Conservation (phyloP, 345 rosid genomes). For the Turritis glabra region DNA sequence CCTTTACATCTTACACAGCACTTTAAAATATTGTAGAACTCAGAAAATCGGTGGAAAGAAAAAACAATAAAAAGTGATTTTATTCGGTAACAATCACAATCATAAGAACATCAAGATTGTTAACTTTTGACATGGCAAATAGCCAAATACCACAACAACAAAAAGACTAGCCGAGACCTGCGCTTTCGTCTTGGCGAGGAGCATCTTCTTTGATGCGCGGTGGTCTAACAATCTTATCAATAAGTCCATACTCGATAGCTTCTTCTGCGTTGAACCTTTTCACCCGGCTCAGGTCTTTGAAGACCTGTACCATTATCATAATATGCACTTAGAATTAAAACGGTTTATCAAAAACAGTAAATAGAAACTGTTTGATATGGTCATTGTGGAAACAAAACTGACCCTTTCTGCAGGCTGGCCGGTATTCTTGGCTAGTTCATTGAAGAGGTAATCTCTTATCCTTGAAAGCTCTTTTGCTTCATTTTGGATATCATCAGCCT, state of each 20-base stretch:
- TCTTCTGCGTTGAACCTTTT: constrained; percentile 70
- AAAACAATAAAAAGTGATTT: neutral
- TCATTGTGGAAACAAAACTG: constrained; percentile 26
- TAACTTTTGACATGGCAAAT: neutral
- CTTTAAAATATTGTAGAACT: neutral
- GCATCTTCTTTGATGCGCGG: constrained; percentile 58
- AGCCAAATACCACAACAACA: neutral
- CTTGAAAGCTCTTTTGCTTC: constrained; percentile 86
- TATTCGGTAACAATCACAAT: neutral
- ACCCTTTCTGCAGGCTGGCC: constrained; percentile 86
- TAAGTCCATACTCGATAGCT: constrained; percentile 80
- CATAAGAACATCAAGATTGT: neutral
- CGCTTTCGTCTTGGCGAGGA: constrained; percentile 48
- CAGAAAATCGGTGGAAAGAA: neutral
- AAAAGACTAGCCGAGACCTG: constrained; percentile 55
- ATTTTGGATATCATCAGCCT: constrained; percentile 81
- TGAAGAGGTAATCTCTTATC: constrained; percentile 71
- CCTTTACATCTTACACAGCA: constrained; percentile 15
- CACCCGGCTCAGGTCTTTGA: constrained; percentile 59
- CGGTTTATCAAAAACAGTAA: neutral
- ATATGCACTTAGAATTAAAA: neutral
- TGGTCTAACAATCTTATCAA: constrained; percentile 73
- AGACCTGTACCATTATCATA: constrained; percentile 47
- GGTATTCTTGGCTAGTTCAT: constrained; percentile 72
- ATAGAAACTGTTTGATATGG: neutral